These are phyloP conservation scores for Hippophae gyantsensis DNA, from an alignment of 306 rosid species.

Conservation along the genomic window DNA sequence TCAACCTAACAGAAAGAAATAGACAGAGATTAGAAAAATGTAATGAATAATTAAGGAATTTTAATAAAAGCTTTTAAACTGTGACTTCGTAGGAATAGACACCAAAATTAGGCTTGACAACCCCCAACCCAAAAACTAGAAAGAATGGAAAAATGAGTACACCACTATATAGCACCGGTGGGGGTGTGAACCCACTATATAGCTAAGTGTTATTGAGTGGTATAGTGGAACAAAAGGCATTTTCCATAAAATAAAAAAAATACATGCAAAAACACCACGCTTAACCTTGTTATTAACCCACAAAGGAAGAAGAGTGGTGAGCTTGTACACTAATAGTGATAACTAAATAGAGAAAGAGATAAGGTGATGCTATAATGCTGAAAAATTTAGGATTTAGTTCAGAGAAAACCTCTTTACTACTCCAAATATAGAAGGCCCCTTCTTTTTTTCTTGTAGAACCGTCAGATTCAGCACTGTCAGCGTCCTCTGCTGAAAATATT, in stretches of 20 bases:
- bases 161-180: too few relatives aligned
- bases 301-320: background rate
- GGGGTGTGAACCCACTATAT: too few relatives aligned
- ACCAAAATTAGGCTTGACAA: too few relatives aligned
- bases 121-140: too few relatives aligned
- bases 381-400: background rate
- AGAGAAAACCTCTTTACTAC: conserved; percentile 56
- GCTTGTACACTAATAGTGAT: background rate
- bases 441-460: conserved; percentile 67
- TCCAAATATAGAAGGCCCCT: conserved; percentile 92
- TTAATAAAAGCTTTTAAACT: background rate
- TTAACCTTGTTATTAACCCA: too few relatives aligned
- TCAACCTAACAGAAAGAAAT: conserved; percentile 37
- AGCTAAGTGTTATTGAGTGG: too few relatives aligned
- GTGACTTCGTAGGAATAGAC: too few relatives aligned
- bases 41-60: background rate
- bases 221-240: too few relatives aligned
- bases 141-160: too few relatives aligned
- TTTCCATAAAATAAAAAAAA: too few relatives aligned
- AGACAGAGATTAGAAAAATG: conserved; percentile 7
- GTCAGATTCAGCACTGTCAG: conserved; percentile 89
- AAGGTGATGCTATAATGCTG: background rate
- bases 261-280: too few relatives aligned
- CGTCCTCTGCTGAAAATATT: conserved; percentile 99
- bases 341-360: conserved; percentile 1